These are phyloP conservation scores for Chlorella sp. DNA, from an alignment of 139 green algal species.

Conservation along the genomic window DNA sequence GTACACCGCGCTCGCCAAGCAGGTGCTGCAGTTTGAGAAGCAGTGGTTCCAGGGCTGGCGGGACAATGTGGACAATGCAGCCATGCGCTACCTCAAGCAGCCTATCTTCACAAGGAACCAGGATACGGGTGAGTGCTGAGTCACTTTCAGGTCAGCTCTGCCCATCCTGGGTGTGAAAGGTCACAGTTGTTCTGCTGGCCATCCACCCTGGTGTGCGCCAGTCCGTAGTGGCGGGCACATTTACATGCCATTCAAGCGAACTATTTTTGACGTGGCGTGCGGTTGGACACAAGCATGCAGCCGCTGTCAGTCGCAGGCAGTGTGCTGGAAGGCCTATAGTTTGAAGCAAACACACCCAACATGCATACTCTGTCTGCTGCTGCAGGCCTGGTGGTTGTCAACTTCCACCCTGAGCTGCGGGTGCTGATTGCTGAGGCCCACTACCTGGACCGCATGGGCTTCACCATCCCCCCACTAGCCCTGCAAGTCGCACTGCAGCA, in stretches of 20 bases:
- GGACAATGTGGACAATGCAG: conserved; percentile 50
- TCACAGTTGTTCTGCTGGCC: too few relatives aligned
- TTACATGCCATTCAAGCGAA: too few relatives aligned
- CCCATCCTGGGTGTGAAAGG: too few relatives aligned
- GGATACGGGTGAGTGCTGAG: conserved; percentile 24
- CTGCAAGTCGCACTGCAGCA: conserved; percentile 78
- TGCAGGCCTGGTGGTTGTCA: conserved; percentile 8
- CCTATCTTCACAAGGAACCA: conserved; percentile 56
- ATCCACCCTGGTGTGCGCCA: too few relatives aligned
- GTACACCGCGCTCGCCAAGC: conserved; percentile 60
- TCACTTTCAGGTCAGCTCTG: too few relatives aligned
- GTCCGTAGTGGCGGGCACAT: too few relatives aligned
- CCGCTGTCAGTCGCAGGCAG: too few relatives aligned
- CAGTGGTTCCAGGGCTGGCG: conserved; percentile 66
- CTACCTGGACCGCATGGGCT: conserved; percentile 85
- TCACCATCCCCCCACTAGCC: conserved; percentile 72
- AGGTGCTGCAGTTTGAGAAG: conserved; percentile 84
- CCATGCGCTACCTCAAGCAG: conserved; percentile 69
- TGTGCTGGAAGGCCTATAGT: too few relatives aligned
- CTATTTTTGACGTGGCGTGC: too few relatives aligned
- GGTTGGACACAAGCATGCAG: too few relatives aligned
- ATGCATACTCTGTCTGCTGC: too few relatives aligned
- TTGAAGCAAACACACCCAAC: too few relatives aligned
- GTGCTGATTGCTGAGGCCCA: conserved; percentile 73
- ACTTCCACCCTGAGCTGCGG: conserved; percentile 63